Conservation (phyloP, 495 filamentous ascomycete species). For the Aspergillus nidulans region DNA sequence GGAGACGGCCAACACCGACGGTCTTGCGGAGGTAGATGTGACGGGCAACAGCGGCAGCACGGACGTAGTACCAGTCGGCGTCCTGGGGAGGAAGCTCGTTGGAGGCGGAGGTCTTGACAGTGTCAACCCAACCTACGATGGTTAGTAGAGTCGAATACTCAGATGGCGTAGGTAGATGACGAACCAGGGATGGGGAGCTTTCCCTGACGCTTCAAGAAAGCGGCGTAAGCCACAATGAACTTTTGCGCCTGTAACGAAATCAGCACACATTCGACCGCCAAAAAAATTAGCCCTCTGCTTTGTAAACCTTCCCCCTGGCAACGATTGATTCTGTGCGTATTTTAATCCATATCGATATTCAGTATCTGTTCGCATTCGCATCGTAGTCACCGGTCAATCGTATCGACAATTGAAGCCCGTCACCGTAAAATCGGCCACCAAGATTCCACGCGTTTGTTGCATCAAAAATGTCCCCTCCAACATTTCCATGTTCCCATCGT, state of each 20-base stretch:
- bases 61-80: slow-evolving; percentile 97
- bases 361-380: background rate
- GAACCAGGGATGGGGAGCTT: slow-evolving; percentile 93
- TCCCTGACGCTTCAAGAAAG: slow-evolving; percentile 97
- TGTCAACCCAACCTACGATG: slow-evolving; percentile 86
- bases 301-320: background rate
- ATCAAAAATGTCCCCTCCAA: background rate
- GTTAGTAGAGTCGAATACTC: background rate
- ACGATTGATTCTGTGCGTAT: background rate
- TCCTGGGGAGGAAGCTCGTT: slow-evolving; percentile 97
- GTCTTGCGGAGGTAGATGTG: slow-evolving; percentile 99
- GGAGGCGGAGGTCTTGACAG: slow-evolving; percentile 92
- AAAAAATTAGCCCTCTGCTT: background rate
- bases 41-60: slow-evolving; percentile 90
- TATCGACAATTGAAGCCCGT: background rate
- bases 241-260: slow-evolving; percentile 69
- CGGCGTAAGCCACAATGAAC: slow-evolving; percentile 91
- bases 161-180: slow-evolving; percentile 12
- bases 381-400: slow-evolving; percentile 6
- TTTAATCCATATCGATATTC: background rate
- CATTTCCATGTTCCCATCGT: background rate
- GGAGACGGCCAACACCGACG: slow-evolving; percentile 90
- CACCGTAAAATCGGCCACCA: background rate
- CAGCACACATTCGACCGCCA: slow-evolving; percentile 5
- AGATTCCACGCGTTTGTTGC: background rate